These are phyloP conservation scores for Cladophialophora psammophila DNA, from an alignment of 2,329 filamentous ascomycete species.

Conservation along the genomic window DNA sequence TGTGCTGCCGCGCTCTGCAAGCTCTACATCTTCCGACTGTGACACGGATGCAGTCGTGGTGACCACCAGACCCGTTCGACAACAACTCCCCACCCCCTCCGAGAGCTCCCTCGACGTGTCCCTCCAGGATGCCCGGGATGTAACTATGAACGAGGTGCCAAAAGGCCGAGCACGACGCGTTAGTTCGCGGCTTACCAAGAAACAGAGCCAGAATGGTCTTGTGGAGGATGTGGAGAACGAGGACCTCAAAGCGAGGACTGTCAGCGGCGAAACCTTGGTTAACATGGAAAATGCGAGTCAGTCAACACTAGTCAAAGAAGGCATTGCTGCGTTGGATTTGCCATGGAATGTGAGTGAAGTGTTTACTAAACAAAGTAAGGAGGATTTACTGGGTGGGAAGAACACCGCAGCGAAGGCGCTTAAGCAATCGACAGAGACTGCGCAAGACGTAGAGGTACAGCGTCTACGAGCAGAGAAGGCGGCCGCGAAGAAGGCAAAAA, in stretches of 20 bases:
- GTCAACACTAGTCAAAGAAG: constrained; percentile 49
- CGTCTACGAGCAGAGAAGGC: constrained; percentile 45
- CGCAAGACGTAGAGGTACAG: constrained; percentile 42
- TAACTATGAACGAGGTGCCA: constrained; percentile 35
- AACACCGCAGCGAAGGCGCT: constrained; percentile 27
- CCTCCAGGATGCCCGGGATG: constrained; percentile 32
- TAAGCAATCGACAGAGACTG: constrained; percentile 9
- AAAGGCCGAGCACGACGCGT: constrained; percentile 39
- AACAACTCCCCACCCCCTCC: constrained; percentile 42
- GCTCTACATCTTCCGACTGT: constrained; percentile 29
- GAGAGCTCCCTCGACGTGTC: constrained; percentile 43
- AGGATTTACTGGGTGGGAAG: constrained; percentile 14
- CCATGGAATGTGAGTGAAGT: constrained; percentile 42
- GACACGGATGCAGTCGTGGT: constrained; percentile 38
- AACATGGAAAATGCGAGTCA: constrained; percentile 49
- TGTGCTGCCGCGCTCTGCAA: constrained; percentile 41
- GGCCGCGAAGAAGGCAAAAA: constrained; percentile 40
- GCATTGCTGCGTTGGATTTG: constrained; percentile 52
- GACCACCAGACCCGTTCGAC: constrained; percentile 7
- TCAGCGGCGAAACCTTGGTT: constrained; percentile 51
- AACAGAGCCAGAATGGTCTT: constrained; percentile 40
- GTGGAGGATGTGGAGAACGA: constrained; percentile 42
- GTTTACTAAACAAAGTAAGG: constrained; percentile 27
- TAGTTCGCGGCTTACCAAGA: constrained; percentile 24
- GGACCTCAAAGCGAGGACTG: constrained; percentile 40